These are phyloP conservation scores for Barnettozyma vustinii DNA, from an alignment of 805 yeast genomes.

Conservation along the genomic window DNA sequence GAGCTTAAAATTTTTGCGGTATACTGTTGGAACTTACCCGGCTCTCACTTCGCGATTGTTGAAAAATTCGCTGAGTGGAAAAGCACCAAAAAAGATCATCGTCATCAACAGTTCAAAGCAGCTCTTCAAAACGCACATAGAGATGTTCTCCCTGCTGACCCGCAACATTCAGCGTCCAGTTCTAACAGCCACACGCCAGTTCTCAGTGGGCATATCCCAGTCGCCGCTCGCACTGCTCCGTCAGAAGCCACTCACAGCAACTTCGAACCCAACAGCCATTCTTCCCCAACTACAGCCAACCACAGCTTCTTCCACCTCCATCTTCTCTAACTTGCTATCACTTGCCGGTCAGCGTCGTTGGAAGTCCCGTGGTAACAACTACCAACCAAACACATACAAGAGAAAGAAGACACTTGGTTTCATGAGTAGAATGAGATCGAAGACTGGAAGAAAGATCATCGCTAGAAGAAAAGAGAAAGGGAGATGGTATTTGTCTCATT, in stretches of 20 bases:
- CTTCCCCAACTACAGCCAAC: not conserved
- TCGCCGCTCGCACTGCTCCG: constrained; percentile 3
- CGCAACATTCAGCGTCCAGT: constrained; percentile 2
- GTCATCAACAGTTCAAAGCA: not conserved
- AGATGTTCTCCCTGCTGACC: constrained; percentile 4
- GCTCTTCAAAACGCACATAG: not conserved
- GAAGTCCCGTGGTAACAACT: constrained; percentile 90
- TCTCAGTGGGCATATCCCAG: constrained; percentile 1
- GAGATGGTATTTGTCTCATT: constrained; percentile 88
- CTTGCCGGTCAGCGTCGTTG: constrained; percentile 56
- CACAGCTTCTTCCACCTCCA: constrained; percentile 12
- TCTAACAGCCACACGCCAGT: not conserved
- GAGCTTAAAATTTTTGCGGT: not conserved
- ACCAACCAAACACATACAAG: constrained; percentile 87
- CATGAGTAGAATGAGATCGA: constrained; percentile 71
- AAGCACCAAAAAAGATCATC: not conserved
- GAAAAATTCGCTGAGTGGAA: not conserved
- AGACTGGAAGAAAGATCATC: constrained; percentile 72
- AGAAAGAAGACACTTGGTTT: constrained; percentile 90
- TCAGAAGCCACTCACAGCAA: constrained; percentile 1
- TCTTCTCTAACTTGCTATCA: constrained; percentile 24
- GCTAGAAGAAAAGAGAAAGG: constrained; percentile 81
- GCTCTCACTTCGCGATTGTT: not conserved
- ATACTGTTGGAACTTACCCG: not conserved
- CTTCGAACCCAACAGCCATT: constrained; percentile 5